Base-by-base conservation (phyloP, 2,329 filamentous ascomycete genomes). In the Dactylonectria macrodidyma region DNA sequence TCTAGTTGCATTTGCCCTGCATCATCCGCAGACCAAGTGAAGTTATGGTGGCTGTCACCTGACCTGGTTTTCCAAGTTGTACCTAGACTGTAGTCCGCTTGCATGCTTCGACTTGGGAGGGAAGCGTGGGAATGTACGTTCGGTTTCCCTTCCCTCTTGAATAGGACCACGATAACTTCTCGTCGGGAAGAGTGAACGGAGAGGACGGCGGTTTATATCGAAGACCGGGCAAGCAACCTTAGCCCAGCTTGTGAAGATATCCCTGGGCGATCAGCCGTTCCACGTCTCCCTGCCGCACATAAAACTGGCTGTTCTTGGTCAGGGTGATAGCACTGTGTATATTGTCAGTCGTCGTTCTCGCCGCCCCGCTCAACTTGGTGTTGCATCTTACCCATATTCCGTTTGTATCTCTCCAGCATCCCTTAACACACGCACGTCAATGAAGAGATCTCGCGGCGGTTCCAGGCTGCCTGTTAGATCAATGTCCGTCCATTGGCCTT, bases 391-490 rank as follows among this genome's bases (percentile, higher is more conserved):
- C 93, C 96, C 96, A 79, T 99, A 99, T 86, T 99, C 97, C 0
- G 96, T 99, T 84, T 99, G 95, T 71, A 99, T 98, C 85, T 99
- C 96, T 5, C 97, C 96, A 1, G 95, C 96, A 84, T 99, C 96
- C 80, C 96, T 98, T 71, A 99, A 83, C 56, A 99, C 96, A 54
- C 96, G 88, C 41, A 99, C 96, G 80, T 99, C 96, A 76, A 99
- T 97, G 80, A 98, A 99, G 60, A 99, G 84, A 81, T 99, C 96
- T 75, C 90, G 90, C n/a, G 96, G 96, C 26, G 96, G 96, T 78
- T 97, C 95, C 78, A 99, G 84, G 77, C 93, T 96, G 36, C 96
- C 96, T 3, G 96, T 98, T 62, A 99, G 85, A 81, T 99, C 96
- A 73, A 99, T 93, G 79, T 99, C 96, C 22, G 95, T 98, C 95